Evolutionary conservation across 306 rosid species (phyloP), one percentile per base, ranked within the genome.

Genomic region (Malus fusca): DNA sequence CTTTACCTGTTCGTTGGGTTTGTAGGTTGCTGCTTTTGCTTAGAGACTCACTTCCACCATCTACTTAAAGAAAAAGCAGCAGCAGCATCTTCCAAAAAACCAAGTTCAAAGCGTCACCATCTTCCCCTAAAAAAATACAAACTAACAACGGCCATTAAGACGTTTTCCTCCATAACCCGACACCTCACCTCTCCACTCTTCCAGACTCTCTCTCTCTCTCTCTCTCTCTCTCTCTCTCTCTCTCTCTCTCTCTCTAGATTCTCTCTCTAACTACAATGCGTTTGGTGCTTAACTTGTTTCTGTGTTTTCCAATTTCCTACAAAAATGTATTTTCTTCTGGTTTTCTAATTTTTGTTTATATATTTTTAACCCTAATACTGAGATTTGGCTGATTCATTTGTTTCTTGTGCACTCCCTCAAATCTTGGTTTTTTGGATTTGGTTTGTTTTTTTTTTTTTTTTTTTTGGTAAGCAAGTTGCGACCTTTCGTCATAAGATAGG

Each of bases 101-200:
- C 69, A 35, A 66, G 25, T 28, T 64, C 75, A 61, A 76, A 61
- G 35, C 72, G 81, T 77, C 90, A 77, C 78, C 78, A 87, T 85
- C 87, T 75, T 83, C 83, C 69, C 76, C 66, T 84, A 84, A 5
- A 76, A 76, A 78, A 78, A 60, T 52, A 52, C 44, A 61, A 84
- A 79, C 79, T 71, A 84, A 80, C 74, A 79, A 83, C 74, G 81
- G 76, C 82, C 92, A 82, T 81, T 84, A 66, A 75, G 59, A 63
- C 68, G 37, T 60, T 42, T 14, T 23, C 42, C 63, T 23, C 77
- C 55, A 64, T 42, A 51, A 55, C 23, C 60, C 77, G 84, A 85
- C 88, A 86, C 87, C 78, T 46, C 76, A 53, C 30, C 22, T 79
- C 80, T 84, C 87, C 85, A 82, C 79, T 81, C 78, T 84, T 84